Base-by-base conservation (phyloP, 2,329 filamentous ascomycete genomes). In the Penicillium sp. region DNA sequence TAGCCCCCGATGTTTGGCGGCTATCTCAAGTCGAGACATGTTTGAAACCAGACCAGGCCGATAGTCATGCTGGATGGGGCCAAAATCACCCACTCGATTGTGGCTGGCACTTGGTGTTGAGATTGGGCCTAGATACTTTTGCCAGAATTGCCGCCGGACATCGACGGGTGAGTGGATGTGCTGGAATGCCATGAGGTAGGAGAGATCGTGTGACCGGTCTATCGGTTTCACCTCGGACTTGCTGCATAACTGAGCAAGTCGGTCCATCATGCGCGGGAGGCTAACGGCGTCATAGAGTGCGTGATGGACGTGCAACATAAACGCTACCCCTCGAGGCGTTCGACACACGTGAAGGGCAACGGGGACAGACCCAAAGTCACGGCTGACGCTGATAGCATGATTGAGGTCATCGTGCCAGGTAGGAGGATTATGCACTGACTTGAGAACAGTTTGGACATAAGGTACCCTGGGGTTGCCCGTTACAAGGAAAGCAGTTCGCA, bases 261-360 rank as follows among this genome's bases (percentile, higher is more conserved):
- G 76, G 14, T 82, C 71, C 25, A 92, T 78, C 6, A 96, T 77
- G 0, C 83, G 72, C 0, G 88, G 85, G 4, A 97, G 79, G 68
- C 91, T 95, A 61, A 96, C 83, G 6, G 89, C 93, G 73, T 97
- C 94, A 71, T 97, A 98, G 0, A 97, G 81, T 0, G 91, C 90
- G 73, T 98, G 93, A 64, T 97, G 93, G 4, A 97, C 88, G 28
- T 81, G 81, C 5, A 92, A 79, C 2, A 83, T 77, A 49, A 77
- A 58, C 7, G 67, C 61, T 65, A 77, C 80, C 16, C 74, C 73
- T 26, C 57, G 58, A 2, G 63, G n/a, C 0, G 63, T 70, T 51
- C 71, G 66, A 25, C 69, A 71, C 6, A 73, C 76, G 61, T 76
- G 73, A 6, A 83, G 64, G 54, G 73, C 69, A 13, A 72, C 77